Evolutionary conservation across 2,329 filamentous ascomycete genomes (phyloP).

Genomic region (Pestalotiopsis sp.): DNA sequence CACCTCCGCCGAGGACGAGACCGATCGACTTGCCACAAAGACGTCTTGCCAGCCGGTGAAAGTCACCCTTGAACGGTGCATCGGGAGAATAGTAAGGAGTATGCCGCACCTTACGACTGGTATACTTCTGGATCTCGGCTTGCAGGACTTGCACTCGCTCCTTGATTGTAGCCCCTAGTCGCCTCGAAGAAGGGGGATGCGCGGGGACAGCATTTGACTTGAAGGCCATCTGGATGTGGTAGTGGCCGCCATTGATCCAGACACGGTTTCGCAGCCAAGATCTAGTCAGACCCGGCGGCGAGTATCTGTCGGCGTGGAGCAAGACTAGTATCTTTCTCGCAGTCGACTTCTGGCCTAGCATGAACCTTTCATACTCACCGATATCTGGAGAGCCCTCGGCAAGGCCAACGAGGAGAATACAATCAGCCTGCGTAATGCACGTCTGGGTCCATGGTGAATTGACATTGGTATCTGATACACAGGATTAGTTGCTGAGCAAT

Average conservation of each 20-base stretch:
- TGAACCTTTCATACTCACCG: conserved; percentile 94
- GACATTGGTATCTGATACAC: conserved; percentile 78
- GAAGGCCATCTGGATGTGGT: conserved; percentile 96
- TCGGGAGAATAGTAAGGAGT: conserved; percentile 88
- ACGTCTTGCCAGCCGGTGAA: conserved; percentile 86
- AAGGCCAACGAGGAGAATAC: conserved; percentile 88
- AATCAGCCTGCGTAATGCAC: conserved; percentile 95
- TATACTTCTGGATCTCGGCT: conserved; percentile 98
- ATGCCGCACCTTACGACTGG: conserved; percentile 87
- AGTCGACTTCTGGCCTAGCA: conserved; percentile 96
- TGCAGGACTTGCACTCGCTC: conserved; percentile 92
- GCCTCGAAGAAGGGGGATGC: conserved; percentile 69
- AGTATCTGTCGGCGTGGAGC: conserved; percentile 87
- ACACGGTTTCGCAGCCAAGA: conserved; percentile 90
- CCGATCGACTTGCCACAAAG: conserved; percentile 94
- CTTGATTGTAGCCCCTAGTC: conserved; percentile 84
- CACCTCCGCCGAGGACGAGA: conserved; percentile 89
- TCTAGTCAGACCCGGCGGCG: conserved; percentile 79
- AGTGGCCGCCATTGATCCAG: conserved; percentile 98
- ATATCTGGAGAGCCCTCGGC: conserved; percentile 89
- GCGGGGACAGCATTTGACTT: conserved; percentile 75
- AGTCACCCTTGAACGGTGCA: conserved; percentile 93
- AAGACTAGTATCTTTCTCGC: conserved; percentile 91
- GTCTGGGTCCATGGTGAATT: conserved; percentile 99
- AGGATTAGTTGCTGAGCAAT: conserved; percentile 29